A percentile compares a stretch with the other conserved stretches of the same genome.
These are phyloP conservation scores for Hypoxylon perforatum DNA, from an alignment of 495 filamentous ascomycete genomes.

Conservation along the genomic window DNA sequence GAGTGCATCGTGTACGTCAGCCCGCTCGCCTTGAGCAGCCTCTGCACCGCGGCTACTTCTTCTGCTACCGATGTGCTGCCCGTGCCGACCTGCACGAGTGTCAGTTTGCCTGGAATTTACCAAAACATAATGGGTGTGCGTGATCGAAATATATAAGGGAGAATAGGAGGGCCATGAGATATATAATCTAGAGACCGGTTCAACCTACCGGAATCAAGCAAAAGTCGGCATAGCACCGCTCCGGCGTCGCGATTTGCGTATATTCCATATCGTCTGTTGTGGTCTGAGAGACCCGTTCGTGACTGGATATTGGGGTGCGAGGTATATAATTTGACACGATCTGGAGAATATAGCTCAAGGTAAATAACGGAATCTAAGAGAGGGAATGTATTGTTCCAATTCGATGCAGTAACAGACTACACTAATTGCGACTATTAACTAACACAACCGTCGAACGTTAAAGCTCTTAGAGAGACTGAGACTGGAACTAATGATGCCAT, in stretches of 20 bases:
- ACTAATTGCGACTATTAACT: too few relatives aligned
- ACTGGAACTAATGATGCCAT: too few relatives aligned
- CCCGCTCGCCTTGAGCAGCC: constrained; percentile 81
- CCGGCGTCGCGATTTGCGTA: constrained; percentile 67
- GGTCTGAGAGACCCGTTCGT: background rate
- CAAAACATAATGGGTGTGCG: too few relatives aligned
- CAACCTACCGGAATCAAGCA: constrained; percentile 80
- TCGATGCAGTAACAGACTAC: too few relatives aligned
- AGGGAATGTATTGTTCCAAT: too few relatives aligned
- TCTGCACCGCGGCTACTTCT: constrained; percentile 89
- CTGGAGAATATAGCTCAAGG: too few relatives aligned
- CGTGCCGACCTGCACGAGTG: constrained; percentile 75
- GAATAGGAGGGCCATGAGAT: too few relatives aligned
- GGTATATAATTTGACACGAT: background rate
- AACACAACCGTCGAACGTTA: too few relatives aligned
- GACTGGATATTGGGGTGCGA: background rate
- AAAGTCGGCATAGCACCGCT: constrained; percentile 79
- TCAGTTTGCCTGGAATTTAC: background rate
- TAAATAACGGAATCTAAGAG: too few relatives aligned
- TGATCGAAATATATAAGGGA: background rate
- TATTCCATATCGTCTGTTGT: constrained; percentile 46
- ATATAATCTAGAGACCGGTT: too few relatives aligned
- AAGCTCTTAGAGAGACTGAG: too few relatives aligned
- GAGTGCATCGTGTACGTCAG: constrained; percentile 90
- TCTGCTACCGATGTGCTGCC: constrained; percentile 81